These are phyloP conservation scores for Alternaria hordeiaustralica DNA, from an alignment of 2,329 filamentous ascomycete species.

Conservation along the genomic window DNA sequence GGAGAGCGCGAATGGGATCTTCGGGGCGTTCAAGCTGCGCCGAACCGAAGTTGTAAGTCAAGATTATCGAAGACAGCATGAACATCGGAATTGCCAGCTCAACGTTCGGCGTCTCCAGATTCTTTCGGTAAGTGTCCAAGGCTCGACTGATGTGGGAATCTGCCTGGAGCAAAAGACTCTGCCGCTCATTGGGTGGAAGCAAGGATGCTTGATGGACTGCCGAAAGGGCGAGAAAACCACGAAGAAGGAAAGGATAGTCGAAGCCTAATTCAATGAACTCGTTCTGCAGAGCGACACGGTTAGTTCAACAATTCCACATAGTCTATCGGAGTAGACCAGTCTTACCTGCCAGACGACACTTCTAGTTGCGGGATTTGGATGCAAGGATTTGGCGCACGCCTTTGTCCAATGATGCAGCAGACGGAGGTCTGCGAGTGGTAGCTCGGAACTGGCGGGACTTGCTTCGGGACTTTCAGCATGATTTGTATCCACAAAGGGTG, in stretches of 20 bases:
- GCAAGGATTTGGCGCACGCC: conserved; percentile 27
- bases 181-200: conserved; percentile 25
- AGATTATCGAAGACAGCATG: conserved; percentile 33
- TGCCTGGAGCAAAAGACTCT: conserved; percentile 33
- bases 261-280: conserved; percentile 34
- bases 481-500: conserved; percentile 10
- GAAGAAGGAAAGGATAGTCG: conserved; percentile 38
- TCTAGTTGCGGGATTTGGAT: conserved; percentile 18
- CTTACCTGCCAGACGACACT: conserved; percentile 20
- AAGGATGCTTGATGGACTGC: conserved; percentile 36
- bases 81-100: conserved; percentile 39
- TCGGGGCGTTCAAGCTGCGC: conserved; percentile 36
- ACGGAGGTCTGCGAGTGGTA: conserved; percentile 36
- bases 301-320: not conserved
- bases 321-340: not conserved
- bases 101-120: conserved; percentile 26
- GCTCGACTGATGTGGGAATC: conserved; percentile 37
- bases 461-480: conserved; percentile 12
- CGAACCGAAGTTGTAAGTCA: conserved; percentile 39
- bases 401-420: conserved; percentile 40
- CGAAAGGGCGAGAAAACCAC: conserved; percentile 38
- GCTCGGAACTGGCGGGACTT: conserved; percentile 16
- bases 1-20: conserved; percentile 35
- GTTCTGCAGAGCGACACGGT: not conserved
- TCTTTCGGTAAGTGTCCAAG: conserved; percentile 30